Evolutionary conservation across 768 basidiomycete species (phyloP), one percentile per base, ranked within the genome.

Genomic region (Tremella yokohamensis): DNA sequence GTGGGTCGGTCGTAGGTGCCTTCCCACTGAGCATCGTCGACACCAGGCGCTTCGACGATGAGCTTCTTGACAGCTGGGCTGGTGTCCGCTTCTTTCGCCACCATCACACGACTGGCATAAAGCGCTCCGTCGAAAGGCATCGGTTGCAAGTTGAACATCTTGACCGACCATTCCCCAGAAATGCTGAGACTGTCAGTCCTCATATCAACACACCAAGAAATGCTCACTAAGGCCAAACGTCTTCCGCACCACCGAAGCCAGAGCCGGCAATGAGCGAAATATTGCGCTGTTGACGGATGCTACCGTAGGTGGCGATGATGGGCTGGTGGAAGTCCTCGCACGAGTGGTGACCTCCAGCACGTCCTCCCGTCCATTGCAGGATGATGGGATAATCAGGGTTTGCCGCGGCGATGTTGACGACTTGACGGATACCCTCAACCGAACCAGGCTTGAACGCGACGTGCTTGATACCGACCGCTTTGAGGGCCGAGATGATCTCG

Each of bases 81-180:
- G 0, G 96, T 98, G 77, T 98, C 94, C 2, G 94, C 91, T 78
- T 99, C 96, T 79, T 91, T 92, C 50, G 96, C 94, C 29, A 97
- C 91, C 94, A 99, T 98, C 75, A 98, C 91, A 54, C 96, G 88
- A 70, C 87, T 89, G 6, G 89, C 96, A 68, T 93, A 96, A 45
- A 99, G 82, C 81, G 94, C 92, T 49, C 94, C 96, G 65, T 98
- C 94, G 79, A 92, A 96, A 1, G 96, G 96, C 96, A 98, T 99
- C 12, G 88, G 87, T 77, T 97, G 90, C 49, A 86, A 81, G 57
- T 84, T 86, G 71, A 87, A 98, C 67, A 81, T 80, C 59, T 84
- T 80, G 54, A 85, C 83, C 1, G 90, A 88, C 96, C 96, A 98
- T 69, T 96, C 90, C 61, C 96, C 96, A 52, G 87, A 88, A 49